A percentile compares a stretch with the other conserved stretches of the same genome.
Evolutionary conservation across 768 basidiomycete genomes (phyloP).

Genomic region (Collybiopsis luxurians): DNA sequence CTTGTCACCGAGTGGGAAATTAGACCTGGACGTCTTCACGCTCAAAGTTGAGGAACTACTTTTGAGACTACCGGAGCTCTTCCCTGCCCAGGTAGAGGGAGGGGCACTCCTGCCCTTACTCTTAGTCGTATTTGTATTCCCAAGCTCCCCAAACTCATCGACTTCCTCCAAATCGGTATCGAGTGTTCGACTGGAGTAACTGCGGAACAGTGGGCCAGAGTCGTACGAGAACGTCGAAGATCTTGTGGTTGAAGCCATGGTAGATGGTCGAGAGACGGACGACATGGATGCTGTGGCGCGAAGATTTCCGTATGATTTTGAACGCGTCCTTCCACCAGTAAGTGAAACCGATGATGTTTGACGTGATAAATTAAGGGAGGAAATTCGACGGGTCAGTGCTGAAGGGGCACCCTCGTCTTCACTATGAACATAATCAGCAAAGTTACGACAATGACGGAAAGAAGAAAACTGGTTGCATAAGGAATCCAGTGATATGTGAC

Average conservation of each 20-base stretch:
- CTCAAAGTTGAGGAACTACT: not conserved
- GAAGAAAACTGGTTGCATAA: too few relatives aligned
- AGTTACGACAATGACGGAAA: slow-evolving; percentile 9
- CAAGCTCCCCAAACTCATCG: slow-evolving; percentile 1
- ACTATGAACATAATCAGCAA: slow-evolving; percentile 27
- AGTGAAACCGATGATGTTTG: slow-evolving; percentile 45
- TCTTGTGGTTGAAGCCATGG: not conserved
- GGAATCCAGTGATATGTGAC: too few relatives aligned
- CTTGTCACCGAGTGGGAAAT: not conserved
- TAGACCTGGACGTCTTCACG: not conserved
- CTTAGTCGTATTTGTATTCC: not conserved
- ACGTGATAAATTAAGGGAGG: slow-evolving; percentile 49
- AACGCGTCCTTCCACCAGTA: slow-evolving; percentile 12
- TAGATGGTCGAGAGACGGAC: not conserved
- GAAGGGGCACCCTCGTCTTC: slow-evolving; percentile 77
- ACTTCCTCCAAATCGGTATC: slow-evolving; percentile 1
- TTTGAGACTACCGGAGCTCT: not conserved
- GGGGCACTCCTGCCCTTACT: not conserved
- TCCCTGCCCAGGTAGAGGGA: not conserved
- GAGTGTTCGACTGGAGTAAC: not conserved
- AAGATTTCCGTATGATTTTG: slow-evolving; percentile 3
- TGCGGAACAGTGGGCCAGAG: not conserved
- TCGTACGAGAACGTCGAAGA: not conserved
- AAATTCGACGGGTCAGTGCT: slow-evolving; percentile 60
- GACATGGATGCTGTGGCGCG: not conserved